These are phyloP conservation scores for Fusarium pseudoanthophilum DNA, from an alignment of 2,329 filamentous ascomycete genomes.

Conservation along the genomic window DNA sequence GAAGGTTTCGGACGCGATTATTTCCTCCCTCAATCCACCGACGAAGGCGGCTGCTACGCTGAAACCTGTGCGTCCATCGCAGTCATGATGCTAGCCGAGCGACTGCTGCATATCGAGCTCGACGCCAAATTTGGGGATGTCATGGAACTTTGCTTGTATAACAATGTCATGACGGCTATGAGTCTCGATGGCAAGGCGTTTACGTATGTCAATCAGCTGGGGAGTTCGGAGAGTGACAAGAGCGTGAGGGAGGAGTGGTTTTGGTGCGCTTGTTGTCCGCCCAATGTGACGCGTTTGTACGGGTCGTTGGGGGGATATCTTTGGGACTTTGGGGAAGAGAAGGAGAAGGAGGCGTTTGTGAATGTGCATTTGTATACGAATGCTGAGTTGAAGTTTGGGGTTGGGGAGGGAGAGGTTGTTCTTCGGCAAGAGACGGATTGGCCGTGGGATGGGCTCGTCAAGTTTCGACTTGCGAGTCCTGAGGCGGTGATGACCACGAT, in stretches of 20 bases:
- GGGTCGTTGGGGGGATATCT: conserved; percentile 67
- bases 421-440: conserved; percentile 60
- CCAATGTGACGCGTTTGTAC: conserved; percentile 66
- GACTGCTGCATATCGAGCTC: conserved; percentile 64
- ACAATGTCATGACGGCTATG: conserved; percentile 68
- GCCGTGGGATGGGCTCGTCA: conserved; percentile 66
- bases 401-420: conserved; percentile 48
- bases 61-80: conserved; percentile 48
- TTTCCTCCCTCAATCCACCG: conserved; percentile 28
- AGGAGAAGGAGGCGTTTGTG: conserved; percentile 49
- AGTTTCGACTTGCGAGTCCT: conserved; percentile 54
- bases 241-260: conserved; percentile 49
- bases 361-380: conserved; percentile 68
- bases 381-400: conserved; percentile 55
- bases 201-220: conserved; percentile 71
- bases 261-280: conserved; percentile 68
- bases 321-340: conserved; percentile 55
- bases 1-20: conserved; percentile 37
- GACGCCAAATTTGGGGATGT: conserved; percentile 65
- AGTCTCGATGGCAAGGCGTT: conserved; percentile 66
- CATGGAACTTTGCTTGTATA: conserved; percentile 71
- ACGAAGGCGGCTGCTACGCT: conserved; percentile 30
- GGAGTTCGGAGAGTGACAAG: conserved; percentile 49
- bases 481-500: conserved; percentile 50
- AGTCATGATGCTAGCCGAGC: conserved; percentile 69